phyloP scores from a whole-genome alignment of 257 asterid species.

The Scutellaria baicalensis region DNA sequence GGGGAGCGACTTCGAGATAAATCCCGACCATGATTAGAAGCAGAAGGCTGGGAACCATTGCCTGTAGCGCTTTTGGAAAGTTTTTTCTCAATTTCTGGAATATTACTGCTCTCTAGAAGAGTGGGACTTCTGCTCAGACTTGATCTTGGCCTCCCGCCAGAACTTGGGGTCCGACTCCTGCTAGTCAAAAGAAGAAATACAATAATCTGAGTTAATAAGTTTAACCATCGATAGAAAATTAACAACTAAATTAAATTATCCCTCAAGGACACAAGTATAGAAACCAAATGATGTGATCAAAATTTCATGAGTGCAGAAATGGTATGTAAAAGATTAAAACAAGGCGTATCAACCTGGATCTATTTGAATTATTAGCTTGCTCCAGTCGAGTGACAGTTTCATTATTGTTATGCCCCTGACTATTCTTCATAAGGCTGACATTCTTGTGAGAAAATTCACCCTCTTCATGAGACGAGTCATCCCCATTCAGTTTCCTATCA shows the following conservation, averaged over 20 bases:
- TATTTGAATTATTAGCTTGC: slow-evolving; percentile 33
- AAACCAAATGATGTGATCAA: neutral
- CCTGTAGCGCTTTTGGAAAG: slow-evolving; percentile 33
- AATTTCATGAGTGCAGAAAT: neutral
- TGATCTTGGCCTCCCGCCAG: slow-evolving; percentile 25
- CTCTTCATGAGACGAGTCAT: slow-evolving; percentile 45
- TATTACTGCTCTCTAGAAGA: slow-evolving; percentile 20
- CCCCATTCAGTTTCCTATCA: slow-evolving; percentile 23
- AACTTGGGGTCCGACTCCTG: slow-evolving; percentile 49
- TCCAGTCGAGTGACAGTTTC: slow-evolving; percentile 16
- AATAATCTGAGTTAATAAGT: neutral
- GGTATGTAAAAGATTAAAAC: neutral
- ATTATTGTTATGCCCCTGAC: slow-evolving; percentile 27
- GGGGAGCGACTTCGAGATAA: slow-evolving; percentile 59
- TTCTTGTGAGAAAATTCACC: slow-evolving; percentile 49
- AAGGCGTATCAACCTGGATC: slow-evolving; percentile 48
- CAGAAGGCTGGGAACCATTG: slow-evolving; percentile 29
- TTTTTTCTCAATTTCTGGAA: slow-evolving; percentile 27
- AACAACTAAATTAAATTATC: slow-evolving; percentile 1
- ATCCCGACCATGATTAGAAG: slow-evolving; percentile 37
- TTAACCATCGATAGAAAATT: neutral
- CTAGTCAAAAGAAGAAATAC: slow-evolving; percentile 9
- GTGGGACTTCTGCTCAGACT: slow-evolving; percentile 38
- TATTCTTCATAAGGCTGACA: slow-evolving; percentile 36
- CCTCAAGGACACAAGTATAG: neutral